phyloP scores from a whole-genome alignment of 2,329 filamentous ascomycete genomes.

The Septoria petroselini region DNA sequence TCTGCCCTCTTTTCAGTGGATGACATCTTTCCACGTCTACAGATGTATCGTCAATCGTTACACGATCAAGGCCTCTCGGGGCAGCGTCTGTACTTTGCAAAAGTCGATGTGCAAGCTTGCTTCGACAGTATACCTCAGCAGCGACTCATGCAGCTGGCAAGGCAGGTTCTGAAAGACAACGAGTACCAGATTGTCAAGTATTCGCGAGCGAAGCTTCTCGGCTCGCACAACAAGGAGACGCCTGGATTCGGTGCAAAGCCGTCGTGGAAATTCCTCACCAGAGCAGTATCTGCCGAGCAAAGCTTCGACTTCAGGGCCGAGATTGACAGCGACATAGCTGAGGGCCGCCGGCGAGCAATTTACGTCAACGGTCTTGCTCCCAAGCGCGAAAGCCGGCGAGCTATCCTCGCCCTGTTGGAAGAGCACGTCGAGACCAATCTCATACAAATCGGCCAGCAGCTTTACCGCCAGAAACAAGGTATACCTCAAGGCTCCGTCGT shows the following conservation, averaged over 20 bases:
- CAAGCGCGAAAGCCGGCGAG: conserved; percentile 54
- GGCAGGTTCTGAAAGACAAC: conserved; percentile 53
- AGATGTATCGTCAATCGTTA: conserved; percentile 61
- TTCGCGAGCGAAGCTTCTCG: conserved; percentile 62
- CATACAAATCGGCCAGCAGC: conserved; percentile 82
- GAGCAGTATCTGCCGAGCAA: conserved; percentile 36
- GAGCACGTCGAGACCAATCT: conserved; percentile 83
- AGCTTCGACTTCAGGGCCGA: conserved; percentile 35
- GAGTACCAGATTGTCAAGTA: conserved; percentile 72
- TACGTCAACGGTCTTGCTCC: conserved; percentile 70
- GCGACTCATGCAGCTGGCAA: conserved; percentile 65
- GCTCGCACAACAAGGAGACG: conserved; percentile 36
- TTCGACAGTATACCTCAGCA: conserved; percentile 93
- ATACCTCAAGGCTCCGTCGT: conserved; percentile 92
- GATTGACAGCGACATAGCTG: conserved; percentile 24
- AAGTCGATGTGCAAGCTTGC: conserved; percentile 85
- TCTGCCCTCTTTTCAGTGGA: conserved; percentile 76
- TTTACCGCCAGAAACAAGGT: conserved; percentile 80
- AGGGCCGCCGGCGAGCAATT: conserved; percentile 60
- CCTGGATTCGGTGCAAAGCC: conserved; percentile 37
- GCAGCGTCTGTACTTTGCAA: conserved; percentile 73
- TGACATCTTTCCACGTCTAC: conserved; percentile 73
- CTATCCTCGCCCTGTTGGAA: conserved; percentile 66
- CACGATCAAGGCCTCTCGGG: conserved; percentile 35
- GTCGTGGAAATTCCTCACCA: conserved; percentile 43